Percentiles rank a stretch among this genome's conserved stretches.
phyloP scores from a whole-genome alignment of 1,284 basidiomycete genomes.

The Amanita bisporigera region DNA sequence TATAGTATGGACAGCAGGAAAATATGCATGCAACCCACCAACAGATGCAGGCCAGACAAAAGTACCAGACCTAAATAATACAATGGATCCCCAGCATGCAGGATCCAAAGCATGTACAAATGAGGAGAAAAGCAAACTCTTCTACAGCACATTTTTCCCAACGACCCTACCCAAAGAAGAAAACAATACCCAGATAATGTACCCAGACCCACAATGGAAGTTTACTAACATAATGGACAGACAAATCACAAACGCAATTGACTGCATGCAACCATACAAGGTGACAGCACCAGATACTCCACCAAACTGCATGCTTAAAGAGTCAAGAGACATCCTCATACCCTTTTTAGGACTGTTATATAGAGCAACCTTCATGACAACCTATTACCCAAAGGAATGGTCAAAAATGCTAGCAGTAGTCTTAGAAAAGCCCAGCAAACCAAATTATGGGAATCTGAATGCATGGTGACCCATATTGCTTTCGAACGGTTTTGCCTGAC shows the following conservation, averaged over 20 bases:
- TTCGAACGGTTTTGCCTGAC: background rate
- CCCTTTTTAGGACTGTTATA: background rate
- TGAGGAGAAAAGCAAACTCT: background rate
- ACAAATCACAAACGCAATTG: background rate
- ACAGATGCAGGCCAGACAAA: conserved; percentile 35
- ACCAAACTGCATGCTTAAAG: background rate
- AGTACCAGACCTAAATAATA: conserved; percentile 35
- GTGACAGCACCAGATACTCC: background rate
- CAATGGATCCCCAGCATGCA: conserved; percentile 9
- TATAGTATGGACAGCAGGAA: conserved; percentile 40
- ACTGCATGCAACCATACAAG: background rate
- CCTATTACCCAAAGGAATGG: background rate
- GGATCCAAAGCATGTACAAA: background rate
- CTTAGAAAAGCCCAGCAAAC: background rate
- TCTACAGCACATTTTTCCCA: background rate
- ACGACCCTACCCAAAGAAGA: too few relatives aligned
- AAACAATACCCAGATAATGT: background rate
- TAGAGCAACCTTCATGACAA: background rate
- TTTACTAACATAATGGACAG: background rate
- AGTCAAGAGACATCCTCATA: background rate
- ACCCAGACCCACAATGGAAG: background rate
- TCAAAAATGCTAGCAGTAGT: background rate
- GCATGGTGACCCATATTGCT: background rate
- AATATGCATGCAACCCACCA: conserved; percentile 28
- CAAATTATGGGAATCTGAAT: background rate